These are phyloP conservation scores for Clavispora vitiphila DNA, from an alignment of 805 yeast genomes.

Conservation along the genomic window DNA sequence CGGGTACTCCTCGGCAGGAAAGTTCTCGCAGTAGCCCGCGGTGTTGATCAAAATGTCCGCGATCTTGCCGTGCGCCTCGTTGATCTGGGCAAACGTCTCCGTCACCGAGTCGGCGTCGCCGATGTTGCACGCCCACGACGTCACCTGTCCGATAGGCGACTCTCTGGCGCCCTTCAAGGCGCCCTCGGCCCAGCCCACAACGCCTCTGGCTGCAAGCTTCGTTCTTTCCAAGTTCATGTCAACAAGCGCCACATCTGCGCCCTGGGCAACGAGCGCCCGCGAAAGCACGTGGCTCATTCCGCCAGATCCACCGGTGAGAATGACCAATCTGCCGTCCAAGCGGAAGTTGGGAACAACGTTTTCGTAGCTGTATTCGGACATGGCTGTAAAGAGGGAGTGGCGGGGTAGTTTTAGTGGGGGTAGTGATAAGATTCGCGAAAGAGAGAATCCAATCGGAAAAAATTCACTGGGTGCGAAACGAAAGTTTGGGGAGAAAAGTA, in stretches of 20 bases:
- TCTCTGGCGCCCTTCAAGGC: constrained; percentile 31
- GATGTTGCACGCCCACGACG: constrained; percentile 72
- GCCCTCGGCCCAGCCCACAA: constrained; percentile 44
- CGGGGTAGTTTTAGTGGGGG: no score
- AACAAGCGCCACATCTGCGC: constrained; percentile 69
- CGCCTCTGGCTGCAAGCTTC: constrained; percentile 47
- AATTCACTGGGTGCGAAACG: no score
- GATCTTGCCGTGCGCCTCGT: constrained; percentile 53
- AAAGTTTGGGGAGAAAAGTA: no score
- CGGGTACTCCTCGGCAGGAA: constrained; percentile 73
- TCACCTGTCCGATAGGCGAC: constrained; percentile 37
- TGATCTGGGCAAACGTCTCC: constrained; percentile 46
- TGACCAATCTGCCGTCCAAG: constrained; percentile 65
- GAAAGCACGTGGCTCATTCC: constrained; percentile 64
- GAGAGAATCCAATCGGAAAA: no score
- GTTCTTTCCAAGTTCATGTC: constrained; percentile 63
- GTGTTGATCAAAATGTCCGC: constrained; percentile 68
- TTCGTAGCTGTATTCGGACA: constrained; percentile 24
- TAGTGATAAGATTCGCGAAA: background rate
- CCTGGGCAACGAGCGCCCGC: constrained; percentile 67
- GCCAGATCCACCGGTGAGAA: constrained; percentile 80
- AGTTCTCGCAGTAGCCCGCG: constrained; percentile 84
- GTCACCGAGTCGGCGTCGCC: constrained; percentile 60
- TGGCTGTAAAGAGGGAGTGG: no score
- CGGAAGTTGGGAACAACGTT: constrained; percentile 60